A percentile compares a stretch with the other conserved stretches of the same genome.
Conservation (phyloP, 345 rosid genomes). For the Aegle marmelos region DNA sequence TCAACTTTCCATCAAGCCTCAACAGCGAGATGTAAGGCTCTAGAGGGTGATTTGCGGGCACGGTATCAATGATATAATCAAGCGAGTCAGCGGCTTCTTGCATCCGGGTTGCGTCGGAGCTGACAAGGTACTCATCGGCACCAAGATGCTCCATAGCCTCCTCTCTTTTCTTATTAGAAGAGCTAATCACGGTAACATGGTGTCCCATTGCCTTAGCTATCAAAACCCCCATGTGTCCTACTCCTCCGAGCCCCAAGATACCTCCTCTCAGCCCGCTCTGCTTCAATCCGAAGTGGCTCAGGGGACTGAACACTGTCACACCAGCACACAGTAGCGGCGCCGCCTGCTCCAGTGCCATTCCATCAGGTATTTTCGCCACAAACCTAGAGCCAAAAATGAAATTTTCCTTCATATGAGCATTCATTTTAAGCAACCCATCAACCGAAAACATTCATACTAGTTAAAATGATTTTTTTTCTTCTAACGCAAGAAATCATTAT, state of each 20-base stretch:
- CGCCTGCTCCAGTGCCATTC: conserved; percentile 81
- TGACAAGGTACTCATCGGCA: conserved; percentile 80
- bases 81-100: conserved; percentile 65
- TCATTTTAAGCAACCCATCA: background rate
- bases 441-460: background rate
- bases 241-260: conserved; percentile 90
- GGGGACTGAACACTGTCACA: conserved; percentile 86
- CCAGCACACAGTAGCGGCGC: conserved; percentile 89
- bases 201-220: conserved; percentile 97
- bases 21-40: conserved; percentile 74
- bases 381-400: conserved; percentile 43
- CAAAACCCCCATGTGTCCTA: conserved; percentile 96
- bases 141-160: conserved; percentile 88
- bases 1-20: conserved; percentile 82
- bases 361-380: conserved; percentile 83
- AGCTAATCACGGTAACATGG: conserved; percentile 90
- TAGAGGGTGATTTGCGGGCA: conserved; percentile 78
- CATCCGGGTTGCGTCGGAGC: conserved; percentile 61
- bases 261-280: conserved; percentile 73
- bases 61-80: conserved; percentile 87
- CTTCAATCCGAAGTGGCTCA: conserved; percentile 70
- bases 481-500: background rate
- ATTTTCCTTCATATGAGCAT: background rate
- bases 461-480: background rate
- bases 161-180: conserved; percentile 76